Evolutionary conservation across 2,329 filamentous ascomycete genomes (phyloP).

Genomic region (Clarireedia sp.): DNA sequence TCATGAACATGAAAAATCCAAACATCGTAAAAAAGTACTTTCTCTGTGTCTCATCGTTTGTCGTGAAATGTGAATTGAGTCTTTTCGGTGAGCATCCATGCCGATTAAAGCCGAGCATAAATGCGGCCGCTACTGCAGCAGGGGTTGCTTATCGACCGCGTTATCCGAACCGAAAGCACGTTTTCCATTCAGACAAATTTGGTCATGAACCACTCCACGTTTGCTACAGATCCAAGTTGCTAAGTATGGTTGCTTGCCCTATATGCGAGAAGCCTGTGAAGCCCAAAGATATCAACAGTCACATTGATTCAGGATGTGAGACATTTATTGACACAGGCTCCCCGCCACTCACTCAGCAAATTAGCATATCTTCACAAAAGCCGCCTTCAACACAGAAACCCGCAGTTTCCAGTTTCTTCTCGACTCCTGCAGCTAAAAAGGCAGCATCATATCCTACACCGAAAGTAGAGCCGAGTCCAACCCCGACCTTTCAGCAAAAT

Average conservation of each 20-base stretch:
- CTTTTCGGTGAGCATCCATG: not conserved
- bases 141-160: not conserved
- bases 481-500: slow-evolving; percentile 27
- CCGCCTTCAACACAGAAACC: slow-evolving; percentile 30
- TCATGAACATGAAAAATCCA: slow-evolving; percentile 25
- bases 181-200: not conserved
- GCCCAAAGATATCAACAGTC: slow-evolving; percentile 71
- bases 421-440: slow-evolving; percentile 51
- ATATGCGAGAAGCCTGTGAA: slow-evolving; percentile 71
- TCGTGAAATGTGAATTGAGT: not conserved
- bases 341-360: slow-evolving; percentile 31
- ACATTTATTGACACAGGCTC: slow-evolving; percentile 50
- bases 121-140: not conserved
- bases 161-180: not conserved
- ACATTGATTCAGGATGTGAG: slow-evolving; percentile 79
- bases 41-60: not conserved
- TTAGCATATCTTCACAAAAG: slow-evolving; percentile 38
- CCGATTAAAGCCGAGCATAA: not conserved
- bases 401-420: slow-evolving; percentile 51
- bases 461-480: slow-evolving; percentile 27
- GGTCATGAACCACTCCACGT: not conserved
- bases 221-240: not conserved
- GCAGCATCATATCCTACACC: slow-evolving; percentile 28
- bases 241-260: slow-evolving; percentile 60
- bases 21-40: slow-evolving; percentile 11